phyloP scores from a whole-genome alignment of 805 yeast species.

The Diddensiella santjacobensis region DNA sequence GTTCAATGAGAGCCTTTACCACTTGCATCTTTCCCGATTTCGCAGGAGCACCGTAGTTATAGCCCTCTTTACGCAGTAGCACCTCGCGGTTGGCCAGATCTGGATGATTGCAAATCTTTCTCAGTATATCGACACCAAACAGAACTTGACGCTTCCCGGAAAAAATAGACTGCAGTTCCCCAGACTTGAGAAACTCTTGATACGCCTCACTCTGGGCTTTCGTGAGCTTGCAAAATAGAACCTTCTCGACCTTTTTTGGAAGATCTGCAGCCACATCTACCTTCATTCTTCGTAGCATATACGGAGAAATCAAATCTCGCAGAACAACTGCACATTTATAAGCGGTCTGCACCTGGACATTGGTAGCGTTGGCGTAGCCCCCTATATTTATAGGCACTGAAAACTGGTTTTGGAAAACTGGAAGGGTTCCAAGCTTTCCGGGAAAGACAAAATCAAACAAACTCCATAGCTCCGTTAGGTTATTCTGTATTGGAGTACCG shows the following conservation, averaged over 20 bases:
- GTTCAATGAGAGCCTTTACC: slow-evolving; percentile 61
- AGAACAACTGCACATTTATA: slow-evolving; percentile 92
- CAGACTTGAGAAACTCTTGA: slow-evolving; percentile 67
- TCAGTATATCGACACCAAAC: slow-evolving; percentile 81
- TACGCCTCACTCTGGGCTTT: slow-evolving; percentile 70
- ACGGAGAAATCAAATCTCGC: slow-evolving; percentile 86
- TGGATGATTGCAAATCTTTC: slow-evolving; percentile 96
- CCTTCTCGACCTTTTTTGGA: slow-evolving; percentile 92
- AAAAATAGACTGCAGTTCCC: slow-evolving; percentile 66
- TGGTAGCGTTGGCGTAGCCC: slow-evolving; percentile 97
- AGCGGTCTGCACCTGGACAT: slow-evolving; percentile 93
- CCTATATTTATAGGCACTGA: slow-evolving; percentile 91
- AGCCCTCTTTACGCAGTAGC: slow-evolving; percentile 32
- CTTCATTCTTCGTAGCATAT: slow-evolving; percentile 79
- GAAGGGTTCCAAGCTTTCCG: slow-evolving; percentile 89
- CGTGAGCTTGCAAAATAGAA: slow-evolving; percentile 83
- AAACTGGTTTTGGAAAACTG: slow-evolving; percentile 90
- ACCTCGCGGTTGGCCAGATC: slow-evolving; percentile 59
- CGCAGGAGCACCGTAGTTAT: slow-evolving; percentile 42
- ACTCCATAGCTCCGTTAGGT: slow-evolving; percentile 88
- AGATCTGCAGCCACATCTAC: slow-evolving; percentile 92
- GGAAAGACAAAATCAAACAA: slow-evolving; percentile 93
- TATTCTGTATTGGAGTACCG: slow-evolving; percentile 97
- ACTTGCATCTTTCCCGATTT: slow-evolving; percentile 90
- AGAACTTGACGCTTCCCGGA: slow-evolving; percentile 77